Conservation (phyloP, 176 grass and related monocot genomes). For the Tillandsia leiboldiana region DNA sequence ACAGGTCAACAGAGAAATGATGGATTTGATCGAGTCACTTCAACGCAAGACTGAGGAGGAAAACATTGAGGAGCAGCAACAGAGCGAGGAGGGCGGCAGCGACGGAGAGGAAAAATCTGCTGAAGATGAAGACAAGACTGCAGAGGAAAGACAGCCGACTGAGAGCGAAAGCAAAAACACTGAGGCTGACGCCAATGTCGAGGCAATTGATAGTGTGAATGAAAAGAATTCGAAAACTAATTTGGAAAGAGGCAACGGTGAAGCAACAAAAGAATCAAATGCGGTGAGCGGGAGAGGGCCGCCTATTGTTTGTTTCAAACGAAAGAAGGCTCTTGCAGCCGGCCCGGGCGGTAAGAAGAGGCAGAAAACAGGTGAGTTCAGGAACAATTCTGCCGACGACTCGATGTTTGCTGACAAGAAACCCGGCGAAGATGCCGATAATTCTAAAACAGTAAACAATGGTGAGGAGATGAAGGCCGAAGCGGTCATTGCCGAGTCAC, state of each 20-base stretch:
- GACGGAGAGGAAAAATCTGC: conserved; percentile 16
- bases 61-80: conserved; percentile 1
- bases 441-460: not conserved
- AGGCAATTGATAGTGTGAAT: conserved; percentile 2
- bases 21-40: conserved; percentile 54
- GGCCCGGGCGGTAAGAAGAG: conserved; percentile 19
- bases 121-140: conserved; percentile 16
- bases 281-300: conserved; percentile 20
- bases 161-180: not conserved
- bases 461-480: not conserved
- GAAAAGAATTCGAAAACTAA: conserved; percentile 18
- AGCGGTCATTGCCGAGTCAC: not conserved
- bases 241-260: conserved; percentile 10
- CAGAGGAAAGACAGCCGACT: conserved; percentile 13
- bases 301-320: not conserved
- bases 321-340: conserved; percentile 6
- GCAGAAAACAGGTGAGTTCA: conserved; percentile 12
- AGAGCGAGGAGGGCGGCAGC: conserved; percentile 15
- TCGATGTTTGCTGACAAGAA: not conserved
- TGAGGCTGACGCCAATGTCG: not conserved
- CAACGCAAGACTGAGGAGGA: conserved; percentile 42
- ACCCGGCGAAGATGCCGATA: not conserved
- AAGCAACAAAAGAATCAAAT: not conserved
- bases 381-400: not conserved
- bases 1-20: conserved; percentile 87